Evolutionary conservation across 108 stramenopile genomes (phyloP), one percentile per base, ranked within the genome.

Genomic region (Fistulifera pelliculosa): DNA sequence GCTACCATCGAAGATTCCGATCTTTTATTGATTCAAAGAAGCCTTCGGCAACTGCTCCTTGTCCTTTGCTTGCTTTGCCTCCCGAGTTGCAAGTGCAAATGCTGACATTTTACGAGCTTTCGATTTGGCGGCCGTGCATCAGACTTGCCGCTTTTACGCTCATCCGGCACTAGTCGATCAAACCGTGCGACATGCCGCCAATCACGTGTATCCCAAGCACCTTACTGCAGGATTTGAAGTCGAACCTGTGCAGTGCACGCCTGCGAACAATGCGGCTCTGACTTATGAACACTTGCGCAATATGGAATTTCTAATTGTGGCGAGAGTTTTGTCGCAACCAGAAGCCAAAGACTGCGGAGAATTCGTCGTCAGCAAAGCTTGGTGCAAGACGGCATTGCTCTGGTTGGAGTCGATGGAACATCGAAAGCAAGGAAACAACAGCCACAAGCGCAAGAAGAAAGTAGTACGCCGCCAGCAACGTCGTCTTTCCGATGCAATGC

Each of bases 241-340:
- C 2, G 17, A 44, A 23, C 24, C 47, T 10, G 66, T 68, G 0
- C 62, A 48, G 22, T 63, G 58, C 27, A 23, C 62, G 17, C 59
- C 69, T 22, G 14, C 35, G 18, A 43, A 52, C 13, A 27, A 40
- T 18, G 56, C 55, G 51, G 58, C 69, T 27, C 84, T 77, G 56
- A 85, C 78, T 0, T 86, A 77, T 66, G 73, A 76, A 61, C 70
- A 75, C 54, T 67, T 94, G 17, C 70, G 92, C n/a, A 81, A 83
- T 57, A 87, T 94, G 71, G 92, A 94, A 62, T 70, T 89, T 70
- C 73, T 84, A 2, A 86, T 90, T 12, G 87, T 94, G 6, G 86
- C 86, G 13, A 70, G 92, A n/a, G 81, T 85, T 26, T 64, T 94
- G 26, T 66, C 60, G 22, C 64, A 79, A 48, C 87, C 92, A 0